Conservation (phyloP, 202 grass and related monocot species). For the Sporobolus alterniflorus region DNA sequence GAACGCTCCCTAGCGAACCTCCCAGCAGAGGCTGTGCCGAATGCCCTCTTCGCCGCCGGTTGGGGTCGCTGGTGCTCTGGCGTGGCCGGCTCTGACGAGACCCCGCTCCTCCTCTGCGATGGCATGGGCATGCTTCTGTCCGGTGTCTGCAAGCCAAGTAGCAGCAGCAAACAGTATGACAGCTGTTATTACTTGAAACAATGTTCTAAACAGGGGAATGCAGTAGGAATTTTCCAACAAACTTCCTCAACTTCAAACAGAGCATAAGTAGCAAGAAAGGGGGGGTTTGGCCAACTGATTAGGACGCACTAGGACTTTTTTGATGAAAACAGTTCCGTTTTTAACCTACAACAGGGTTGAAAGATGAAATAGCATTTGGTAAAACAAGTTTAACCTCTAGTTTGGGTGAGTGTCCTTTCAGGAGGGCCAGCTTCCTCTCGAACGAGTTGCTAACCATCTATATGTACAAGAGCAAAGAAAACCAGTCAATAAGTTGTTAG, state of each 20-base stretch:
- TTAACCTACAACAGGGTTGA: not conserved
- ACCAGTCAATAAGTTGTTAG: not conserved
- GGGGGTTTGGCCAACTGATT: not conserved
- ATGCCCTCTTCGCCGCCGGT: constrained; percentile 2
- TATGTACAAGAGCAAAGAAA: constrained; percentile 20
- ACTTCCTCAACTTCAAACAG: not conserved
- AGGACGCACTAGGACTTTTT: not conserved
- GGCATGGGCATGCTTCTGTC: constrained; percentile 36
- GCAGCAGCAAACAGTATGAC: not conserved
- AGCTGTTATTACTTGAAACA: not conserved
- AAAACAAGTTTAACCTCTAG: constrained; percentile 46
- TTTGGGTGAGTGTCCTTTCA: constrained; percentile 70
- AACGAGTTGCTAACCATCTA: constrained; percentile 81
- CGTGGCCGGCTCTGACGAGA: constrained; percentile 33
- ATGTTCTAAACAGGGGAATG: not conserved
- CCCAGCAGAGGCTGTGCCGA: constrained; percentile 30
- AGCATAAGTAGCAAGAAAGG: not conserved
- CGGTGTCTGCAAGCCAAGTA: constrained; percentile 25
- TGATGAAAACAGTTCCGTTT: not conserved
- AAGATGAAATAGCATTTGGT: not conserved
- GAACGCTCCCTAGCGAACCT: constrained; percentile 39
- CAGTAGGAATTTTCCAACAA: not conserved
- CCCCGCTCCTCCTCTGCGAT: not conserved
- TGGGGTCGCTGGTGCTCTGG: constrained; percentile 34
- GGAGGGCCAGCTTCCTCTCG: constrained; percentile 77